Evolutionary conservation across 768 basidiomycete genomes (phyloP).

Genomic region (Mycena metata): DNA sequence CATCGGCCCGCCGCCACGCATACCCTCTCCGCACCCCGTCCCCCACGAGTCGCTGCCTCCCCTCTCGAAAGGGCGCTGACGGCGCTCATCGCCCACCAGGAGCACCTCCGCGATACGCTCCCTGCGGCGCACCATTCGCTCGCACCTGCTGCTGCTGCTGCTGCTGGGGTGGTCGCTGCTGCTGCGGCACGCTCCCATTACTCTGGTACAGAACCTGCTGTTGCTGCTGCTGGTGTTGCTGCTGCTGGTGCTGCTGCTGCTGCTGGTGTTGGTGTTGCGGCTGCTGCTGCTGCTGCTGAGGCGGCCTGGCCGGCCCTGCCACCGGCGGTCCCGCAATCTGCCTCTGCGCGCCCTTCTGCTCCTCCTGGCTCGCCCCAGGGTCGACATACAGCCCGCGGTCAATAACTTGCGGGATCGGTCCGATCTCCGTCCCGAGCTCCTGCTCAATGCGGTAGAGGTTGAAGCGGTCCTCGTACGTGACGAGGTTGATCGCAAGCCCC

Average conservation of each 20-base stretch:
- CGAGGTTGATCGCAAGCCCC: constrained; percentile 96
- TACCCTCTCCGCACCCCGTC: neutral
- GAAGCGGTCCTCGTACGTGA: constrained; percentile 98
- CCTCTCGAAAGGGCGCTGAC: neutral
- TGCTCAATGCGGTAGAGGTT: constrained; percentile 98
- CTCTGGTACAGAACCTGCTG: constrained; percentile 29
- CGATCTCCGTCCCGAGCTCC: constrained; percentile 98
- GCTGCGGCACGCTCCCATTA: constrained; percentile 16
- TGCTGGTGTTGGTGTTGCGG: constrained; percentile 45
- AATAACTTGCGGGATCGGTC: constrained; percentile 92
- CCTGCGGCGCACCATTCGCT: constrained; percentile 40
- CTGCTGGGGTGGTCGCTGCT: constrained; percentile 42
- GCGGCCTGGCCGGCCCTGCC: constrained; percentile 29
- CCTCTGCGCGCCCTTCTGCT: constrained; percentile 52
- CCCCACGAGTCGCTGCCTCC: neutral
- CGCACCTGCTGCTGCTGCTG: constrained; percentile 43
- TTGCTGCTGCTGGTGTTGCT: constrained; percentile 27
- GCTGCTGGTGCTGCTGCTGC: constrained; percentile 46
- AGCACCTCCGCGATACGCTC: constrained; percentile 55
- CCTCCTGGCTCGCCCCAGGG: constrained; percentile 66
- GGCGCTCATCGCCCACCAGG: constrained; percentile 52
- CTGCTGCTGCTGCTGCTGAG: constrained; percentile 51
- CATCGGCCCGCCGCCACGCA: neutral
- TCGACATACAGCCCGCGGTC: constrained; percentile 95
- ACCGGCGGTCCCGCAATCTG: constrained; percentile 35